phyloP scores from a whole-genome alignment of 208 protist species.

The Leishmania lainsoni region DNA sequence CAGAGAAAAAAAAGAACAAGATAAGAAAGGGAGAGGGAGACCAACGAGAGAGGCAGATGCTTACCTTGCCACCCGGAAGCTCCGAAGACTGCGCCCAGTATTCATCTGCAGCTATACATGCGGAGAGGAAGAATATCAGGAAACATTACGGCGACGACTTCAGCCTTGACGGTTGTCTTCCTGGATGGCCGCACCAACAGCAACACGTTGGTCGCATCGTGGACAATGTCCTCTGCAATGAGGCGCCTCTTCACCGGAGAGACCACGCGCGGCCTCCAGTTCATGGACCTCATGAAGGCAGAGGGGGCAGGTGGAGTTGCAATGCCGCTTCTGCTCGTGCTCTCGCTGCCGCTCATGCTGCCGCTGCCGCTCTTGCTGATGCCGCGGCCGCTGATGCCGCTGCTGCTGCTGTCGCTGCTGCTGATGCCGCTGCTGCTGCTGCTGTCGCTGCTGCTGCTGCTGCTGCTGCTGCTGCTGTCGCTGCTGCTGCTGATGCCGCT shows the following conservation, averaged over 20 bases:
- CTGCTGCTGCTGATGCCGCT: too few species aligned
- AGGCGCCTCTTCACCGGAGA: neutral
- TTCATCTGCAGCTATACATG: neutral
- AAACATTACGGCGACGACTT: neutral
- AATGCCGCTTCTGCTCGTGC: neutral
- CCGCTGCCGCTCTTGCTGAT: too few species aligned
- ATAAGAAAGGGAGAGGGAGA: neutral
- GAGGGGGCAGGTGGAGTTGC: neutral
- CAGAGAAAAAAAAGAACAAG: neutral
- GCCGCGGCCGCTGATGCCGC: too few species aligned
- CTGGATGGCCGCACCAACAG: constrained; percentile 10
- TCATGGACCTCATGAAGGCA: neutral
- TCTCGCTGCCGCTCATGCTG: neutral
- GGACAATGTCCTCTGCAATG: constrained; percentile 6
- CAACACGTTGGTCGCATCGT: constrained; percentile 17
- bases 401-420: too few species aligned
- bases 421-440: too few species aligned
- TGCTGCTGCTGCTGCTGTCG: too few species aligned
- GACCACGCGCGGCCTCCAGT: neutral
- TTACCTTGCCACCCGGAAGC: too few species aligned
- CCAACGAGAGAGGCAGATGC: neutral
- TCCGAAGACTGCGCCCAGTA: neutral
- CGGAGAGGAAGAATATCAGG: neutral
- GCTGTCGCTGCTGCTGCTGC: too few species aligned
- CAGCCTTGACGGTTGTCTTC: neutral